Percentiles rank a stretch among this genome's conserved stretches.
Conservation (phyloP, 2,329 filamentous ascomycete species). For the Neurospora sp. region DNA sequence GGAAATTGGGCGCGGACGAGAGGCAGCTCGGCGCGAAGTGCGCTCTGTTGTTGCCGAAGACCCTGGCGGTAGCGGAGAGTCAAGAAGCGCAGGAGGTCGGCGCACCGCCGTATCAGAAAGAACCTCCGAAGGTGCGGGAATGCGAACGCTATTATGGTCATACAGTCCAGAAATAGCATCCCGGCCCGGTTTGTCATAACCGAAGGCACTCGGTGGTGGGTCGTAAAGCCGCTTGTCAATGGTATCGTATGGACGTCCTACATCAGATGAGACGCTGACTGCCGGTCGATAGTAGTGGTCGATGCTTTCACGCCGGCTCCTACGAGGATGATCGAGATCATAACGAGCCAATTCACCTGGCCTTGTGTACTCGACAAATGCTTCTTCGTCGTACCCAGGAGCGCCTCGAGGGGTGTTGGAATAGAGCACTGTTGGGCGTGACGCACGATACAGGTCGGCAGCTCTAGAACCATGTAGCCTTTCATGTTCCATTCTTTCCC, state of each 20-base stretch:
- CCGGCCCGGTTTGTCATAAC: conserved; percentile 59
- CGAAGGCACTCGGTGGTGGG: conserved; percentile 60
- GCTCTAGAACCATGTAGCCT: conserved; percentile 27
- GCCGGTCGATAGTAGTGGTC: conserved; percentile 49
- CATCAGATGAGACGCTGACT: conserved; percentile 40
- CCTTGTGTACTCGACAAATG: conserved; percentile 51
- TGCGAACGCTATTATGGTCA: conserved; percentile 35
- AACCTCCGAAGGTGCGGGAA: conserved; percentile 33
- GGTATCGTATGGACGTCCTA: conserved; percentile 32
- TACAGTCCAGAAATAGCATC: conserved; percentile 30
- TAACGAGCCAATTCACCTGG: conserved; percentile 52
- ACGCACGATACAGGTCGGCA: conserved; percentile 37
- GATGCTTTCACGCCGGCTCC: conserved; percentile 42
- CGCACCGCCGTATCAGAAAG: conserved; percentile 25
- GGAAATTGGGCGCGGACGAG: conserved; percentile 38
- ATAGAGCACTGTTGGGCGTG: conserved; percentile 37
- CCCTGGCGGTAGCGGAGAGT: not conserved
- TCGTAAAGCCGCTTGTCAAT: conserved; percentile 29
- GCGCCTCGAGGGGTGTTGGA: conserved; percentile 33
- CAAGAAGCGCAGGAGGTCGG: not conserved
- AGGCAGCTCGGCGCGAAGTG: conserved; percentile 18
- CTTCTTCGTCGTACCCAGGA: conserved; percentile 47
- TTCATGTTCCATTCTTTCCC: conserved; percentile 36
- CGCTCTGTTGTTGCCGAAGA: not conserved
- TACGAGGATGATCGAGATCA: conserved; percentile 44